These are phyloP conservation scores for Candida sanyaensis DNA, from an alignment of 1,139 yeast species.

Conservation along the genomic window DNA sequence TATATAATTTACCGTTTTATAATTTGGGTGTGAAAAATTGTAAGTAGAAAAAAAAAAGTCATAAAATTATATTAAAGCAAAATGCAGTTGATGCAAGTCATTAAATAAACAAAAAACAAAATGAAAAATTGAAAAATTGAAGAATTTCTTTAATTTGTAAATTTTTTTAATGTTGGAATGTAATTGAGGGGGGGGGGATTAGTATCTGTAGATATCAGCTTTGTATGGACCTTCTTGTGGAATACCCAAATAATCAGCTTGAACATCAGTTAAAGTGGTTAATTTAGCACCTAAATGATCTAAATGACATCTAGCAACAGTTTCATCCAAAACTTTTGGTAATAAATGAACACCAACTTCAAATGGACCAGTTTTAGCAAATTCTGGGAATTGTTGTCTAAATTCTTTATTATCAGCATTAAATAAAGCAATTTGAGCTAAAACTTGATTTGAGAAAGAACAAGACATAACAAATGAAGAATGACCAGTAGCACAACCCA, in stretches of 20 bases:
- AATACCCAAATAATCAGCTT: constrained; percentile 94
- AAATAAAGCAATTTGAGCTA: constrained; percentile 98
- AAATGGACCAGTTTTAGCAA: constrained; percentile 91
- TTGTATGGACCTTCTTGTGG: constrained; percentile 97
- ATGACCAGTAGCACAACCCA: constrained; percentile 99
- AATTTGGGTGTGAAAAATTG: constrained; percentile 19
- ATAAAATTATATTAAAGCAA: constrained; percentile 6
- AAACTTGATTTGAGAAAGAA: constrained; percentile 99
- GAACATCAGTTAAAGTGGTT: constrained; percentile 73
- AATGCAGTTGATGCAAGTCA: constrained; percentile 52
- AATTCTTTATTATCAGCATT: constrained; percentile 82
- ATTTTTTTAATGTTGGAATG: no score
- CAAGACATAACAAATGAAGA: constrained; percentile 99
- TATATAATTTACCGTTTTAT: not conserved
- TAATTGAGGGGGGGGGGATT: no score
- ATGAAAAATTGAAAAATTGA: no score
- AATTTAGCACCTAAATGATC: constrained; percentile 92
- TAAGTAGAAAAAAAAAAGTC: constrained; percentile 9
- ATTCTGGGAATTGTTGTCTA: constrained; percentile 84
- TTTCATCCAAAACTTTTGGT: constrained; percentile 98
- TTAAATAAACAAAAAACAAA: constrained; percentile 19
- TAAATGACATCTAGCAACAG: constrained; percentile 97
- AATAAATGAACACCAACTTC: constrained; percentile 91
- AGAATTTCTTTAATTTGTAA: no score
- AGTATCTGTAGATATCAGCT: constrained; percentile 98